Evolutionary conservation across 352 stramenopile genomes (phyloP), one percentile per base, ranked within the genome.

Genomic region (Peronosclerospora sorghi): DNA sequence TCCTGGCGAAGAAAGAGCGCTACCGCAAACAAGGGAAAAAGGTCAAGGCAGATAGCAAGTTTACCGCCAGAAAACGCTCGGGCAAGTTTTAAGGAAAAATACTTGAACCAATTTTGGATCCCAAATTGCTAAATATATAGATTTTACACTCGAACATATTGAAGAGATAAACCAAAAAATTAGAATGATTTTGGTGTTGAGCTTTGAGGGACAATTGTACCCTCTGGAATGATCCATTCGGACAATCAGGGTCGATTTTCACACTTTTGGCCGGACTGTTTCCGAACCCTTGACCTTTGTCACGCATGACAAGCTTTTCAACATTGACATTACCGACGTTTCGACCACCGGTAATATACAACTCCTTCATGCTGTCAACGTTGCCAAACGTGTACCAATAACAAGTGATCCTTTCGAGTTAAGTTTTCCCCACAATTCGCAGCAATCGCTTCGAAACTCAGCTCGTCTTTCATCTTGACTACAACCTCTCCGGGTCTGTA

Each of bases 11-110:
- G 75, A 99, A 99, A 63, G 93, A 98, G 38, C 88, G 86, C 32
- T 96, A 98, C 58, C 77, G 95, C 45, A 95, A 96, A 59, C 95
- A 98, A 65, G 96, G 96, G 55, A 98, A 98, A 65, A 87, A 97
- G 38, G 93, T 98, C 46, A 95, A 96, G 62, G 67, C 69, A 21
- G 96, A 99, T 76, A 97, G 87, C 46, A 99, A 98, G 62, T 99
- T 98, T 66, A 99, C 96, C 13, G 96, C 89, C 9, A 71, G 96
- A 61, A 96, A 95, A 65, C 83, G 96, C 55, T 89, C 91, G 30
- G 80, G 68, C 42, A 93, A 93, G 58, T 98, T 99, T 63, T 99
- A 97, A 73, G 24, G 15, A 28, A 26, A 26, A 7, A 26, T n/a
- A n/a, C n/a, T n/a, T n/a, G n/a, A n/a, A n/a, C n/a, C n/a, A n/a